These are phyloP conservation scores for Saccharomycopsis sp. DNA, from an alignment of 805 yeast genomes.

Conservation along the genomic window DNA sequence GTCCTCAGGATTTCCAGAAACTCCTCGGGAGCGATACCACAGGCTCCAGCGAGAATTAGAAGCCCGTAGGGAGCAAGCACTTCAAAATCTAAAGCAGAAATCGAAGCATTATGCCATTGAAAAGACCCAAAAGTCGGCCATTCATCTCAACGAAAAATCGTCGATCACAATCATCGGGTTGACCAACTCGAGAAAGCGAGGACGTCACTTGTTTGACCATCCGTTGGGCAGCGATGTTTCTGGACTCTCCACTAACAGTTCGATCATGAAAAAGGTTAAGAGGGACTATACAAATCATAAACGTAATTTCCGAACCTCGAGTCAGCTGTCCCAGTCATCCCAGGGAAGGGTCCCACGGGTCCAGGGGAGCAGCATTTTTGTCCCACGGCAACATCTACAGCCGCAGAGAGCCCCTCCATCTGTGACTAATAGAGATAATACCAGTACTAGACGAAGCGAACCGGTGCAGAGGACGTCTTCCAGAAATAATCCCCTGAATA, in stretches of 20 bases:
- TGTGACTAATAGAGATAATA: neutral
- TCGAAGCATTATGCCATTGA: slow-evolving; percentile 6
- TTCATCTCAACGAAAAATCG: neutral
- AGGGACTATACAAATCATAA: neutral
- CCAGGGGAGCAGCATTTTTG: neutral
- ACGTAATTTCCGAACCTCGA: neutral
- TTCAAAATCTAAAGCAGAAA: slow-evolving; percentile 14
- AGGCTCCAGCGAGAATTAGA: neutral
- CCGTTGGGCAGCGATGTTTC: neutral
- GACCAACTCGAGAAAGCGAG: neutral
- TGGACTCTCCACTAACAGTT: neutral
- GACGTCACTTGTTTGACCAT: neutral
- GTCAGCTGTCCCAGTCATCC: neutral
- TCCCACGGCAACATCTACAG: neutral
- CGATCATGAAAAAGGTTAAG: neutral
- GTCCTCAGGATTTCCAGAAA: neutral
- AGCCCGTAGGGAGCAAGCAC: slow-evolving; percentile 10
- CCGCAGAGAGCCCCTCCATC: neutral
- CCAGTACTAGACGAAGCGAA: neutral
- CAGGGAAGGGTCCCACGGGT: neutral
- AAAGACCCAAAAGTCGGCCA: neutral
- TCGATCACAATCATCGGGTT: neutral
- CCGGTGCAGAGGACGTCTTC: neutral
- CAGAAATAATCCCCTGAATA: neutral
- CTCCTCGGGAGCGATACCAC: neutral